Conservation (phyloP, 139 green algal genomes). For the Chara braunii region DNA sequence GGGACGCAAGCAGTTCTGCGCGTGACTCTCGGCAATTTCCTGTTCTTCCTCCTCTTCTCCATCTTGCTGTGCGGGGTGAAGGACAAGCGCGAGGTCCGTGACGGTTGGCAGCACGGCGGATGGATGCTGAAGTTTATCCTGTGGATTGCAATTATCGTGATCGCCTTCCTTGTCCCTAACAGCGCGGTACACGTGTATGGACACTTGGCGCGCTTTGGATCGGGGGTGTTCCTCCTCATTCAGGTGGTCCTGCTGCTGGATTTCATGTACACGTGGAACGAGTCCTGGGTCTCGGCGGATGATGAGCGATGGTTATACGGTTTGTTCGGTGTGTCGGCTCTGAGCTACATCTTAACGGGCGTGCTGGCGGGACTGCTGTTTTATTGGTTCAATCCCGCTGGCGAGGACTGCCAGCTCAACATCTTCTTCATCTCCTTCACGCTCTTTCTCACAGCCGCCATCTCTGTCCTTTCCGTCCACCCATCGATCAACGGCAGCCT, state of each 20-base stretch:
- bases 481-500: constrained; percentile 52
- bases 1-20: constrained; percentile 91
- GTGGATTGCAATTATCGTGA: constrained; percentile 66
- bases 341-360: constrained; percentile 50
- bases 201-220: constrained; percentile 73
- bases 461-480: constrained; percentile 48
- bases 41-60: constrained; percentile 77
- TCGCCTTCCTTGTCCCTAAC: constrained; percentile 40
- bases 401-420: constrained; percentile 78
- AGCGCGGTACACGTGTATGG: constrained; percentile 15
- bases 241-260: constrained; percentile 95
- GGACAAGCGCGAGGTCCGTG: constrained; percentile 69
- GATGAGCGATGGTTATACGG: constrained; percentile 61
- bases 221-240: constrained; percentile 82
- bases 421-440: constrained; percentile 69
- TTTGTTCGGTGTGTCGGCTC: constrained; percentile 69
- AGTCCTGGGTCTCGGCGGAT: constrained; percentile 77
- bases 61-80: constrained; percentile 67
- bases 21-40: constrained; percentile 83
- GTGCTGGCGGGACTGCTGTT: constrained; percentile 64
- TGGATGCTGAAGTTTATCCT: constrained; percentile 77
- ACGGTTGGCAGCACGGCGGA: constrained; percentile 78
- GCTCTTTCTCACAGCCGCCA: constrained; percentile 58
- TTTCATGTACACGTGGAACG: constrained; percentile 83
- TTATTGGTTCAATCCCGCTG: constrained; percentile 74